Conservation (phyloP, 164 flowering plant genomes). For the Kalanchoe fedtschenkoi region DNA sequence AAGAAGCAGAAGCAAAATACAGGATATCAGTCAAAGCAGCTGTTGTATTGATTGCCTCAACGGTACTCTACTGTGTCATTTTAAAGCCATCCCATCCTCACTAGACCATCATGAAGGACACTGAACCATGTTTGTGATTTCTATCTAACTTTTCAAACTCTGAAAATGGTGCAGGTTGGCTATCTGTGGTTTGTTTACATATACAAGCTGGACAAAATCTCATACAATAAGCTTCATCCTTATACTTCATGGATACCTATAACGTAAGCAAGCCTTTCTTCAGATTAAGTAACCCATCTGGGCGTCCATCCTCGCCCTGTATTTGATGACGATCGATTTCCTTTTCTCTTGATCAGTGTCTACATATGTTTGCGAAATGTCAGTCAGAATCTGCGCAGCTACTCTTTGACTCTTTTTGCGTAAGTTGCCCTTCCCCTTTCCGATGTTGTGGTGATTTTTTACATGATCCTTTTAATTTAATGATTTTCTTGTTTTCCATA, state of each 20-base stretch:
- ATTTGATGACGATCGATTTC: constrained; percentile 1
- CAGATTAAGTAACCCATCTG: background rate
- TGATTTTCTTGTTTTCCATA: constrained; percentile 13
- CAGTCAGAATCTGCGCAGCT: constrained; percentile 70
- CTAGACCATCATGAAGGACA: no score
- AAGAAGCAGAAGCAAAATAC: constrained; percentile 63
- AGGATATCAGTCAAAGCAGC: constrained; percentile 58
- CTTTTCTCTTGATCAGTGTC: constrained; percentile 39
- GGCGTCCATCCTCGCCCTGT: background rate
- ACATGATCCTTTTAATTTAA: background rate
- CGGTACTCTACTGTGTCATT: constrained; percentile 28
- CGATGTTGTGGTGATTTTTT: background rate
- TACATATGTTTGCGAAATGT: constrained; percentile 77
- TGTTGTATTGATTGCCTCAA: constrained; percentile 27
- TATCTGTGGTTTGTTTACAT: constrained; percentile 80
- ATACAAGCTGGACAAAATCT: constrained; percentile 83
- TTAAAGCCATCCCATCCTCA: background rate
- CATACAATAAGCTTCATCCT: constrained; percentile 89
- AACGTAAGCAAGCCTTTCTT: constrained; percentile 40
- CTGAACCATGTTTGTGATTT: no score
- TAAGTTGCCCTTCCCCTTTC: constrained; percentile 30
- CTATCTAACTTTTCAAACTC: no score
- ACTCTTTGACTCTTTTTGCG: constrained; percentile 85
- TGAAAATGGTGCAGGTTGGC: constrained; percentile 48
- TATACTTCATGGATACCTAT: constrained; percentile 98